Percentiles rank a stretch among this genome's conserved stretches.
phyloP scores from a whole-genome alignment of 148 eudicot genomes.

The Suaeda aralocaspica region DNA sequence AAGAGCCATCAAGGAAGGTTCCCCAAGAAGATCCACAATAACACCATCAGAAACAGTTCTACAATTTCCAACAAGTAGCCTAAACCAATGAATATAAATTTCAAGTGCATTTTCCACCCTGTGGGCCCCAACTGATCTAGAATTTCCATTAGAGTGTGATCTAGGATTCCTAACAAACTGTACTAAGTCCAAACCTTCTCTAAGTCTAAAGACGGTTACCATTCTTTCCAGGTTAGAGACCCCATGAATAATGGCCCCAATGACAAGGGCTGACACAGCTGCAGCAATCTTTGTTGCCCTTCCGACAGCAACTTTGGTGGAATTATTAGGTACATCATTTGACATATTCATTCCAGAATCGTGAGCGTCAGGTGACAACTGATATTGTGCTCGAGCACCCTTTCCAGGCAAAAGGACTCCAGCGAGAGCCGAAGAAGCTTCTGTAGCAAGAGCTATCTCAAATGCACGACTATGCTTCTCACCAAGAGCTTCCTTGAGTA shows the following conservation, averaged over 20 bases:
- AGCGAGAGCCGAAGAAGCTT: constrained; percentile 78
- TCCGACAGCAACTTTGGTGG: constrained; percentile 53
- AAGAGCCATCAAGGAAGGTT: constrained; percentile 75
- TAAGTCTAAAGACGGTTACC: constrained; percentile 78
- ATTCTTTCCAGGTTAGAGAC: constrained; percentile 90
- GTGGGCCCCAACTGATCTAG: constrained; percentile 55
- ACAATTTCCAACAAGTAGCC: constrained; percentile 96
- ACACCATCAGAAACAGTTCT: constrained; percentile 82
- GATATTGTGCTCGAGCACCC: constrained; percentile 64
- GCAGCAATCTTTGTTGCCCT: constrained; percentile 66
- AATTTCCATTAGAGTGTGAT: constrained; percentile 78
- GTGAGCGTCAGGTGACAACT: constrained; percentile 63
- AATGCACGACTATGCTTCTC: constrained; percentile 97
- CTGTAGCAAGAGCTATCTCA: constrained; percentile 91
- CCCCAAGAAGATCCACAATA: constrained; percentile 88
- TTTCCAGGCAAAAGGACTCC: constrained; percentile 66
- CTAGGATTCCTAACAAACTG: constrained; percentile 66
- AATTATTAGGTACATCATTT: constrained; percentile 48
- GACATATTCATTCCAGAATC: constrained; percentile 44
- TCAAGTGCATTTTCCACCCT: constrained; percentile 76
- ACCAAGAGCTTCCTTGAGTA: constrained; percentile 94
- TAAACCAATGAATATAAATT: constrained; percentile 82
- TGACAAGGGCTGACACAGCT: constrained; percentile 79
- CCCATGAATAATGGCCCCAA: constrained; percentile 87
- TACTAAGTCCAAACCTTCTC: constrained; percentile 79